phyloP scores from a whole-genome alignment of 176 grass and related monocot genomes.

The Zea luxurians region DNA sequence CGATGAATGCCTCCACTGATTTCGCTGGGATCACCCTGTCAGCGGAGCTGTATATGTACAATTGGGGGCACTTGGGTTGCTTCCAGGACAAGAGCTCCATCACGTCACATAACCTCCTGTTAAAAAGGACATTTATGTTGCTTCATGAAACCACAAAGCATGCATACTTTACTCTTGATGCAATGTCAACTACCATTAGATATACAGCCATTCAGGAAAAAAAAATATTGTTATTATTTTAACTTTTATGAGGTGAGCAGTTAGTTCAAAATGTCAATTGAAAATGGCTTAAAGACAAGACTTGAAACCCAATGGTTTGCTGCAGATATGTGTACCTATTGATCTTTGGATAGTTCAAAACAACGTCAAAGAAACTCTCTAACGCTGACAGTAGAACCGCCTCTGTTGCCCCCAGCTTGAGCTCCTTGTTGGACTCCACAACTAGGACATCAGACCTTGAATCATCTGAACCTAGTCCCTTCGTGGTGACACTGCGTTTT shows the following conservation, averaged over 20 bases:
- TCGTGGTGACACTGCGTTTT: slow-evolving; percentile 70
- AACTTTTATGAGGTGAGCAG: not conserved
- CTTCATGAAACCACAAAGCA: not conserved
- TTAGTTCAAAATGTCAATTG: not conserved
- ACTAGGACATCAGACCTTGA: slow-evolving; percentile 40
- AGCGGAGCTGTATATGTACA: slow-evolving; percentile 85
- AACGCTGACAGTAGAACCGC: slow-evolving; percentile 63
- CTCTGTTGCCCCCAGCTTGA: slow-evolving; percentile 56
- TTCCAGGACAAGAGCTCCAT: slow-evolving; percentile 64
- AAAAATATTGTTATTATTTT: not conserved
- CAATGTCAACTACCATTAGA: not conserved
- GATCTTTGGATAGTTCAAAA: slow-evolving; percentile 71
- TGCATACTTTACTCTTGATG: not conserved
- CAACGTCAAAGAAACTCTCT: slow-evolving; percentile 72
- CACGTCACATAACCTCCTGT: slow-evolving; percentile 67
- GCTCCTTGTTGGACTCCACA: slow-evolving; percentile 46
- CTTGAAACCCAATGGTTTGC: slow-evolving; percentile 17
- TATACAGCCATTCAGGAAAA: not conserved
- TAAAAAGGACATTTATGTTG: not conserved
- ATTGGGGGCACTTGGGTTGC: slow-evolving; percentile 77
- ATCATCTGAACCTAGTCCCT: slow-evolving; percentile 42
- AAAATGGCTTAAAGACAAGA: slow-evolving; percentile 23
- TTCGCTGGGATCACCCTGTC: slow-evolving; percentile 85
- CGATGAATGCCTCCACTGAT: slow-evolving; percentile 77
- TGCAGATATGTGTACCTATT: slow-evolving; percentile 56